Conservation (phyloP, 2,329 filamentous ascomycete species). For the Tolypocladium ophioglossoides region DNA sequence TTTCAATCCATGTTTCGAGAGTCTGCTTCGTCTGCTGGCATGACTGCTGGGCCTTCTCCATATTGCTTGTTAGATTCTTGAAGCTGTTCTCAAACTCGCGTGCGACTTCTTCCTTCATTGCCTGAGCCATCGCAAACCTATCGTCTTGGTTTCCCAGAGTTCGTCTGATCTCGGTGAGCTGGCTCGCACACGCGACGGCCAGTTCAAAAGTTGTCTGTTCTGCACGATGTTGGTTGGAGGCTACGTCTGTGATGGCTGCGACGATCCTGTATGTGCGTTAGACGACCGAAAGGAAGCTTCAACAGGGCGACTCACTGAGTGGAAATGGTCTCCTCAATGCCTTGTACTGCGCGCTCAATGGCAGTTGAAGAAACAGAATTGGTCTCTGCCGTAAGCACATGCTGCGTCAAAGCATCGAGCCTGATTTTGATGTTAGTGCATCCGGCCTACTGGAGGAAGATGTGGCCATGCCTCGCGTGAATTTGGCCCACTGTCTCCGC, state of each 20-base stretch:
- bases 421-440: background rate
- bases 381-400: background rate
- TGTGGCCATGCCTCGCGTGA: conserved; percentile 8
- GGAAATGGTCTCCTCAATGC: background rate
- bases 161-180: background rate
- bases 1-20: conserved; percentile 5
- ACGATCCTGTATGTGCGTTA: background rate
- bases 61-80: background rate
- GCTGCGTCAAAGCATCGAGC: background rate
- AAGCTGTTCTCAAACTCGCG: background rate
- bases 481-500: conserved; percentile 3
- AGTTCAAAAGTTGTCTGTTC: background rate
- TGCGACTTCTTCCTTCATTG: background rate
- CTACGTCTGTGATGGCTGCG: background rate
- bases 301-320: background rate
- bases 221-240: background rate
- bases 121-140: background rate
- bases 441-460: background rate
- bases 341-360: background rate
- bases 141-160: background rate
- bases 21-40: conserved; percentile 8
- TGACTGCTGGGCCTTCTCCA: conserved; percentile 3
- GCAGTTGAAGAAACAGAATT: background rate
- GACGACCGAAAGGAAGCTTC: background rate
- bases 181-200: background rate